These are phyloP conservation scores for Gilbertella persicaria DNA, from an alignment of 371 early-diverging fungal species.

Conservation along the genomic window DNA sequence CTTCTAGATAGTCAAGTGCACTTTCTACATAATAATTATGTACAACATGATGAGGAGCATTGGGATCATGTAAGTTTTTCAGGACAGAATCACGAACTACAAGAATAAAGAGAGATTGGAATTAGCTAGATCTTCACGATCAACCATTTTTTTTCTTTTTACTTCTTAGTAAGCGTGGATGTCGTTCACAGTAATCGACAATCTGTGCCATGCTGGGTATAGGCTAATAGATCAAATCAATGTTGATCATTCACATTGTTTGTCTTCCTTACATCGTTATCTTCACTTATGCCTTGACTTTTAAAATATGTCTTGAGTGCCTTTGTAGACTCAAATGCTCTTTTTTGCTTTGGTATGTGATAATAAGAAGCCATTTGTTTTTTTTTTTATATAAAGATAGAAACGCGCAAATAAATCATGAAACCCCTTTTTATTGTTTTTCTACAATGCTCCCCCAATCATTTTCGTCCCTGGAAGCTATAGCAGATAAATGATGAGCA, in stretches of 20 bases:
- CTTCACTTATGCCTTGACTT: constrained; percentile 8
- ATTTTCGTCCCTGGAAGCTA: no score
- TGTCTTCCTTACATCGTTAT: constrained; percentile 7
- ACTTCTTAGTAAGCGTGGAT: constrained; percentile 19
- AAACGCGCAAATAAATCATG: no score
- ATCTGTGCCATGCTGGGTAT: constrained; percentile 23
- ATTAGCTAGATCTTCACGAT: background rate
- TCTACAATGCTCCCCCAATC: no score
- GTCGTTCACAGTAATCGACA: constrained; percentile 13
- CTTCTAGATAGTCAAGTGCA: constrained; percentile 20
- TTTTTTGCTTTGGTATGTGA: constrained; percentile 15
- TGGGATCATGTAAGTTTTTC: constrained; percentile 10
- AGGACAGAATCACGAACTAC: constrained; percentile 25
- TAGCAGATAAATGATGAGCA: no score
- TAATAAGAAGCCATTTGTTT: background rate
- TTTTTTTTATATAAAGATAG: no score
- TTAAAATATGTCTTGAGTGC: constrained; percentile 11
- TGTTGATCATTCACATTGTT: background rate
- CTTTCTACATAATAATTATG: constrained; percentile 23
- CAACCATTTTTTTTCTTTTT: background rate
- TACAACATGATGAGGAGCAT: constrained; percentile 8
- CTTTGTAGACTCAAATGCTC: constrained; percentile 12
- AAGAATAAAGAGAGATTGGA: background rate
- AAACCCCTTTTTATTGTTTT: no score
- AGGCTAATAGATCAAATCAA: constrained; percentile 1